Conservation (phyloP, 495 filamentous ascomycete species). For the Neurospora sublineolata region DNA sequence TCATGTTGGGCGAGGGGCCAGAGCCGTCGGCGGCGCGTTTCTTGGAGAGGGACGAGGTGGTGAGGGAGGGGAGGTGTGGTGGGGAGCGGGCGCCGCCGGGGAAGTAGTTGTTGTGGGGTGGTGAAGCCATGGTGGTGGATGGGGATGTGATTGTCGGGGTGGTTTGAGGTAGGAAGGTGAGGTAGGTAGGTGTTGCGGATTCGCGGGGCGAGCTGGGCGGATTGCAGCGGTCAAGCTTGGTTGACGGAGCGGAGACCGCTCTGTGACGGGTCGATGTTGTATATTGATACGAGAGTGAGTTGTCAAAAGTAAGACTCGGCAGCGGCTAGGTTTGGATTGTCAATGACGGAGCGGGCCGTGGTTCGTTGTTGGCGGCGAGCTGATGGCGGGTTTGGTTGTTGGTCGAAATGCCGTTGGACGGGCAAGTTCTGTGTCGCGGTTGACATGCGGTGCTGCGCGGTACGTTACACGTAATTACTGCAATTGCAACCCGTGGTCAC, state of each 20-base stretch:
- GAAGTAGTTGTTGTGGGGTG: slow-evolving; percentile 27
- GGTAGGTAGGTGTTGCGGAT: background rate
- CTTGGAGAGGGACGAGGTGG: slow-evolving; percentile 42
- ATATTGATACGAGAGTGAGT: background rate
- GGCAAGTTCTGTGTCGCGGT: background rate
- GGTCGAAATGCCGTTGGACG: background rate
- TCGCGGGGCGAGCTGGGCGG: background rate
- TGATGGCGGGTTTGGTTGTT: background rate
- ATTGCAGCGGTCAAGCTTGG: background rate
- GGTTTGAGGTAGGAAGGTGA: background rate
- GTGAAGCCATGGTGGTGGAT: slow-evolving; percentile 45
- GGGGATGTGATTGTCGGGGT: background rate
- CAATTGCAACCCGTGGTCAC: background rate
- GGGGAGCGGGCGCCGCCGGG: slow-evolving; percentile 19
- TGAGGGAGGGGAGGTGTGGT: slow-evolving; percentile 25
- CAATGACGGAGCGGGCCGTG: background rate
- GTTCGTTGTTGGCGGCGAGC: background rate
- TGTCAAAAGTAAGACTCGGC: background rate
- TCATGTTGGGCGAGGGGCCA: slow-evolving; percentile 33
- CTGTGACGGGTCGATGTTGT: background rate
- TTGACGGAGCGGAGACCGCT: background rate
- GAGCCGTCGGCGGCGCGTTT: slow-evolving; percentile 44
- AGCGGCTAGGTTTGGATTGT: background rate
- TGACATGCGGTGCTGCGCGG: background rate
- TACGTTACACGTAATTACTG: background rate